Evolutionary conservation across 768 basidiomycete species (phyloP), one percentile per base, ranked within the genome.

Genomic region (Gloeopeniophorella convolvens): DNA sequence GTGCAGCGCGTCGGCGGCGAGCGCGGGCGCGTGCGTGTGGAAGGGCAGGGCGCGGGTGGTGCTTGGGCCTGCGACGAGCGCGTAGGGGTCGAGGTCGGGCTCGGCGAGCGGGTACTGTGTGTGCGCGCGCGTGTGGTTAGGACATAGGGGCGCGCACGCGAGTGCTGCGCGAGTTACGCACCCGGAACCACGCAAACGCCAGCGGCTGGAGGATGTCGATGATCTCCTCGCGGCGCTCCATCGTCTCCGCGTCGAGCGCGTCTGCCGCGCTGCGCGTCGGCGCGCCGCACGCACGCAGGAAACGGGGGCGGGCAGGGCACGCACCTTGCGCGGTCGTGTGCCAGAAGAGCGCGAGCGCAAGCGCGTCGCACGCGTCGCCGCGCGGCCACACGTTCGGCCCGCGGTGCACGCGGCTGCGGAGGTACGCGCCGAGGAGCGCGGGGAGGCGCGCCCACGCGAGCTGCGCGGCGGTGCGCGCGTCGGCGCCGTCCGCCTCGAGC

Each of bases 321-420:
- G 18, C 34, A 56, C 55, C 55, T 39, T 53, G 55, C 41, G 51
- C 44, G 45, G 48, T 55, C 56, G 45, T 40, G 36, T 58, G 55
- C 55, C 57, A 58, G 33, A 57, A 52, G n/a, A 58, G 40, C 4
- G 57, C 50, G 13, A 57, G 55, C 24, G 40, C 57, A 27, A 58
- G 51, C 8, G 51, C 20, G 15, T 52, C 52, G 36, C 37, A 52
- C 39, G 34, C 31, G 35, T 56, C 48, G 32, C 41, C 55, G 11
- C 24, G 21, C 10, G 57, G 55, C 57, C 55, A 56, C 20, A 42
- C 40, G 34, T 49, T 41, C 15, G 27, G 42, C 30, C 50, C 50
- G 3, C 18, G 20, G 18, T 52, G 41, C 24, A 57, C 40, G 27
- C 39, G 50, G n/a, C 33, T 27, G 12, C 7, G 6, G 40, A 58